phyloP scores from a whole-genome alignment of 1,284 basidiomycete genomes.

The Peniophora sp. region DNA sequence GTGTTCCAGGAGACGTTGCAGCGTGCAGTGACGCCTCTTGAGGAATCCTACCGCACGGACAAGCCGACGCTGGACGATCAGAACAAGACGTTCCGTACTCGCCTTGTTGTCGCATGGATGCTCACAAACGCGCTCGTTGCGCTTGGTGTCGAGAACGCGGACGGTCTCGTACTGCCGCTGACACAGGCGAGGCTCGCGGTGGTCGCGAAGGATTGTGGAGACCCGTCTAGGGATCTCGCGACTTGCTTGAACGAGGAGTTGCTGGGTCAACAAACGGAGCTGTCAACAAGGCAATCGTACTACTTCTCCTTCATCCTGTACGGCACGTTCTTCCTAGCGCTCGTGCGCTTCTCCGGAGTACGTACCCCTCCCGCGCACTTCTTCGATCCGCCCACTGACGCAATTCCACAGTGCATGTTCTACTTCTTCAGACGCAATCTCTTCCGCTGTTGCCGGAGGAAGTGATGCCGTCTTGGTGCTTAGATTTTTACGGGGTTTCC shows the following conservation, averaged over 20 bases:
- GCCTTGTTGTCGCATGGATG: conserved; percentile 83
- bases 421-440: conserved; percentile 81
- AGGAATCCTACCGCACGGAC: conserved; percentile 61
- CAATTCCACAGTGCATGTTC: conserved; percentile 53
- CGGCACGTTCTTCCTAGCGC: conserved; percentile 78
- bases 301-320: conserved; percentile 86
- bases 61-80: conserved; percentile 86
- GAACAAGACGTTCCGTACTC: conserved; percentile 92
- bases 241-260: conserved; percentile 16
- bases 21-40: conserved; percentile 81
- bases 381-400: background rate
- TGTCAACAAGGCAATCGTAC: conserved; percentile 58
- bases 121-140: conserved; percentile 74
- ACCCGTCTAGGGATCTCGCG: background rate
- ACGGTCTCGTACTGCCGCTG: conserved; percentile 45
- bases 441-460: conserved; percentile 73
- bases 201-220: background rate
- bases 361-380: conserved; percentile 25
- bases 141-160: conserved; percentile 79
- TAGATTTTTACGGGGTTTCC: no score
- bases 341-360: conserved; percentile 80
- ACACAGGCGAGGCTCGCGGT: conserved; percentile 28
- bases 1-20: conserved; percentile 91
- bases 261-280: conserved; percentile 31
- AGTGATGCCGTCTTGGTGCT: conserved; percentile 28